Conservation (phyloP, 75 land plant genomes). For the Sequoia sempervirens region DNA sequence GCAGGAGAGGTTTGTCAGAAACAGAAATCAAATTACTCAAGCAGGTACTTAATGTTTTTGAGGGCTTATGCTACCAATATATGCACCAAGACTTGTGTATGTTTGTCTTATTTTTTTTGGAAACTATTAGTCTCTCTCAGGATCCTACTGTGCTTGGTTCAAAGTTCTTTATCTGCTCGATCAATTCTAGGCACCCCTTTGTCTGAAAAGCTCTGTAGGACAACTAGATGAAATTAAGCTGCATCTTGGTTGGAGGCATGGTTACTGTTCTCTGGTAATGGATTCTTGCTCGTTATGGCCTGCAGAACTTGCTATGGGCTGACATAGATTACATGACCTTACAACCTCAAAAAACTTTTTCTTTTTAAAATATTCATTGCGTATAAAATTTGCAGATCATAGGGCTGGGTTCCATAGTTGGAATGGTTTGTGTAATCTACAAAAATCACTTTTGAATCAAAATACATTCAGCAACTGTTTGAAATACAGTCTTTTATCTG, state of each 20-base stretch:
- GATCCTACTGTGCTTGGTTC: not conserved
- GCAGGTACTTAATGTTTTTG: slow-evolving; percentile 34
- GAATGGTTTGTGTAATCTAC: not conserved
- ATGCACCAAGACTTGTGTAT: not conserved
- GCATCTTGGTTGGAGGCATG: not conserved
- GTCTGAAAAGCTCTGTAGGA: not conserved
- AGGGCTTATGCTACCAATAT: not conserved
- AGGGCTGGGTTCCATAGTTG: not conserved
- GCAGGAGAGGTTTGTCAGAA: slow-evolving; percentile 73
- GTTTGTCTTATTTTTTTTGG: not conserved
- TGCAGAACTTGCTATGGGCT: not conserved
- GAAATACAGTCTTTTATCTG: too few relatives aligned
- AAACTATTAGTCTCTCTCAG: not conserved
- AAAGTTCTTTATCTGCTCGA: not conserved
- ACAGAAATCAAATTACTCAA: slow-evolving; percentile 57
- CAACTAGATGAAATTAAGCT: not conserved
- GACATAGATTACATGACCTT: not conserved
- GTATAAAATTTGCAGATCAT: not conserved
- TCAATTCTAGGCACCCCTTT: not conserved
- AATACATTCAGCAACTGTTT: not conserved
- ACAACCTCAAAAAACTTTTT: too few relatives aligned
- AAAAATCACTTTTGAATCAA: not conserved
- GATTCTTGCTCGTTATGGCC: not conserved
- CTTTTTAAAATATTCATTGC: not conserved
- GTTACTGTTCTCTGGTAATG: too few relatives aligned